Conservation (phyloP, 140 eudicot genomes). For the Senecio squalidus region DNA sequence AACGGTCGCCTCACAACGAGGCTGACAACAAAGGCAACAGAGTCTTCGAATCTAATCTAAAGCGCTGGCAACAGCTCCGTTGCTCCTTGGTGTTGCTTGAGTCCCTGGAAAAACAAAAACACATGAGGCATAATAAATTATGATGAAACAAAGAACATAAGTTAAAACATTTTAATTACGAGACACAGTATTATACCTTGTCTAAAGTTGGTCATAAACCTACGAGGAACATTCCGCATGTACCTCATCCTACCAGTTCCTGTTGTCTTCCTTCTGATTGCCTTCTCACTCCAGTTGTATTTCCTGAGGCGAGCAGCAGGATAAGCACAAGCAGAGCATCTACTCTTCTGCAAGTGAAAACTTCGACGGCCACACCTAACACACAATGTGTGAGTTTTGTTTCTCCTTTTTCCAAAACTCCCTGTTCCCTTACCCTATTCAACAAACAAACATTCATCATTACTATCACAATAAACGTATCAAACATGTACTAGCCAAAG, state of each 20-base stretch:
- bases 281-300: too few relatives aligned
- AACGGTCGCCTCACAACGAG: too few relatives aligned
- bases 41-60: constrained; percentile 23
- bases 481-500: too few relatives aligned
- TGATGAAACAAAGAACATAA: too few relatives aligned
- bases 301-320: too few relatives aligned
- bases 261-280: constrained; percentile 82
- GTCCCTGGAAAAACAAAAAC: constrained; percentile 33
- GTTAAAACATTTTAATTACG: too few relatives aligned
- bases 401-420: constrained; percentile 60
- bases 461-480: too few relatives aligned
- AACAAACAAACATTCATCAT: neutral
- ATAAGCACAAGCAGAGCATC: too few relatives aligned
- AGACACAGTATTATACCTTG: too few relatives aligned
- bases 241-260: constrained; percentile 93
- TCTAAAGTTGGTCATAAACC: constrained; percentile 69
- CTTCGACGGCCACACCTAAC: constrained; percentile 58
- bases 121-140: too few relatives aligned
- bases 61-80: constrained; percentile 51
- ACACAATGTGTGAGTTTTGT: constrained; percentile 64
- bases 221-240: constrained; percentile 61
- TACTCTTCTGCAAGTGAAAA: constrained; percentile 50
- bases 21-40: too few relatives aligned
- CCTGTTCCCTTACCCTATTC: constrained; percentile 58
- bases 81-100: constrained; percentile 78